phyloP scores from a whole-genome alignment of 192 early-diverging fungal genomes.

The Coemansia sp. region DNA sequence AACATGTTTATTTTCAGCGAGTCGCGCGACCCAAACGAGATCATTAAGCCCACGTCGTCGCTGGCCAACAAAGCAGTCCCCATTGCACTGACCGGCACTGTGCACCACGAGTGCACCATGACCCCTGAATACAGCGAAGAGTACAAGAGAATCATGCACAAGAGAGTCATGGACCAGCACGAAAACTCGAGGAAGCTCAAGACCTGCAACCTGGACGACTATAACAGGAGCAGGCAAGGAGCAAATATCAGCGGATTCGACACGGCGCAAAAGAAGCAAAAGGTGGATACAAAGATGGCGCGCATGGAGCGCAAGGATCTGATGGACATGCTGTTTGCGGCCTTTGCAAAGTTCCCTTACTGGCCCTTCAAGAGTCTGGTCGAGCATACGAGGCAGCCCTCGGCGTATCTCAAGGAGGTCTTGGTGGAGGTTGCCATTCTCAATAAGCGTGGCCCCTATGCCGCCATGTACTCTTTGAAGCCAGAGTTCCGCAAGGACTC shows the following conservation, averaged over 20 bases:
- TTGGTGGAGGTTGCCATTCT: constrained; percentile 73
- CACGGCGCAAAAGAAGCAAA: constrained; percentile 45
- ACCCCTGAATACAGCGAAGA: constrained; percentile 57
- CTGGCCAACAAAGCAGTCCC: constrained; percentile 50
- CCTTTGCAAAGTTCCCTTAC: constrained; percentile 76
- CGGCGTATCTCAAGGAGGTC: constrained; percentile 78
- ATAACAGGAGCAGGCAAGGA: constrained; percentile 46
- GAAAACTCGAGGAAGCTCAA: constrained; percentile 27
- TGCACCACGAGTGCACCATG: constrained; percentile 70
- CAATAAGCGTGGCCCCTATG: constrained; percentile 80
- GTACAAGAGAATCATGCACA: constrained; percentile 67
- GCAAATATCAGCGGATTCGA: constrained; percentile 34
- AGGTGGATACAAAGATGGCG: constrained; percentile 70
- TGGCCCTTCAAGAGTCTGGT: constrained; percentile 82
- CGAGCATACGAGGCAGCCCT: constrained; percentile 79
- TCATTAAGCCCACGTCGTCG: constrained; percentile 42
- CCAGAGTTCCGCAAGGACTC: constrained; percentile 66
- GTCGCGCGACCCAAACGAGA: constrained; percentile 27
- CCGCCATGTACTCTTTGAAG: constrained; percentile 79
- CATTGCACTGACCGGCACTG: constrained; percentile 58
- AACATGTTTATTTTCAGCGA: constrained; percentile 82
- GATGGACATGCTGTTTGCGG: constrained; percentile 75
- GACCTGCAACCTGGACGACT: constrained; percentile 21
- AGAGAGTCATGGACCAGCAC: constrained; percentile 56
- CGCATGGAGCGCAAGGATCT: constrained; percentile 82